Conservation (phyloP, 169 alveolate species). For the Eimeria sp. region DNA sequence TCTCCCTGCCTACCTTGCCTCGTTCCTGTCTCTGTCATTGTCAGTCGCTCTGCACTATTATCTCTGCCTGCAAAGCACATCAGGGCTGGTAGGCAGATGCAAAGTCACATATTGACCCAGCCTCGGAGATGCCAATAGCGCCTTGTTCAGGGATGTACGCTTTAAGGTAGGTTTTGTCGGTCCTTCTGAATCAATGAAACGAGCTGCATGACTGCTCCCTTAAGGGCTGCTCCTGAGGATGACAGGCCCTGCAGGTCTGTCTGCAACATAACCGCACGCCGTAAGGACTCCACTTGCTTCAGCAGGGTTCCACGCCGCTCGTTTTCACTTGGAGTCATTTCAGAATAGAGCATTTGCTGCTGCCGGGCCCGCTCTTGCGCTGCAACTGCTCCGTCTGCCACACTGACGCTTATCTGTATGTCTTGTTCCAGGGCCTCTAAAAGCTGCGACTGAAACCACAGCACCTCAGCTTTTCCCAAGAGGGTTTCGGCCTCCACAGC, state of each 20-base stretch:
- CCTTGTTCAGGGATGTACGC: neutral
- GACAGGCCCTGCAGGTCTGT: neutral
- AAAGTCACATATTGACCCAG: neutral
- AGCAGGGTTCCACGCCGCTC: neutral
- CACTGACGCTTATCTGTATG: neutral
- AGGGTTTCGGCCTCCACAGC: neutral
- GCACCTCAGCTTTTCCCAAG: neutral
- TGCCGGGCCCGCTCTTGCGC: neutral
- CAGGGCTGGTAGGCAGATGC: neutral
- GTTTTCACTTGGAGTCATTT: neutral
- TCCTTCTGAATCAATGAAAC: neutral
- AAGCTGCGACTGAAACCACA: slow-evolving; percentile 21
- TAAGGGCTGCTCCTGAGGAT: neutral
- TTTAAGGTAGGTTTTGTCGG: neutral
- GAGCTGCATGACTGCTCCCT: neutral
- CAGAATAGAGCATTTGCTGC: neutral
- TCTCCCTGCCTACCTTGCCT: neutral
- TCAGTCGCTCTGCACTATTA: no score
- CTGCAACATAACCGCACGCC: neutral
- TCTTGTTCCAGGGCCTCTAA: neutral
- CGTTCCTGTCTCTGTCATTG: neutral
- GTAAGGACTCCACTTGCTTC: neutral
- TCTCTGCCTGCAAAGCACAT: neutral
- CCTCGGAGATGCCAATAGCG: neutral
- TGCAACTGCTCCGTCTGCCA: neutral